Evolutionary conservation across 768 basidiomycete species (phyloP), one percentile per base, ranked within the genome.

Genomic region (Pleurotus citrinopileatus): DNA sequence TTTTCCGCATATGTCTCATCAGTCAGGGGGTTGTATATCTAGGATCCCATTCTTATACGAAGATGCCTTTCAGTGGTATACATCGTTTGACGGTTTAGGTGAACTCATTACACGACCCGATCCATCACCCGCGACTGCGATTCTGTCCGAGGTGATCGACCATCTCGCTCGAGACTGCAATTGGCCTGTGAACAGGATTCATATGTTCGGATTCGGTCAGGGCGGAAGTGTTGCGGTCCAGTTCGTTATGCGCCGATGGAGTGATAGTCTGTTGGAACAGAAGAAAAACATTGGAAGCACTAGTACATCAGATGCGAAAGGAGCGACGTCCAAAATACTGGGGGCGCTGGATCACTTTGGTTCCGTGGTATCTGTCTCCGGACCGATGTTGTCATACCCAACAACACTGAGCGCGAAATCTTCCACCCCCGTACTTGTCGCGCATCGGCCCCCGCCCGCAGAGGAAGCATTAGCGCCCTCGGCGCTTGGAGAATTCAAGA

Each of bases 151-250:
- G 20, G 69, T 85, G 43, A 55, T 91, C 51, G 66, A 72, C 2
- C 76, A 90, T 60, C 80, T 95, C 48, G 73, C 72, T 15, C 60
- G 67, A 3, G 78, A 81, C 36, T 89, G 85, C 61, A 58, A 68
- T 1, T 97, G 93, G 94, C 73, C 83, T 4, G 61, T 76, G 0
- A 55, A 79, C 8, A 74, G 78, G n/a, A 86, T 97, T 36, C 94
- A 97, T 64, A 63, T 94, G 42, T 89, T 95, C 54, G 94, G 94
- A 2, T 97, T 91, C 58, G 89, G 81, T 0, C 94, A 97, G 66
- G 94, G 94, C 0, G 94, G 91, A 0, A 85, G 77, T 17, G 80
- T 93, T 28, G 90, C 84, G 1, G 78, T 75, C 2, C 93, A 97
- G 67, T 74, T 82, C 50, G 80, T 78, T 0, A 62, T 91, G 4